Conservation (phyloP, 495 filamentous ascomycete species). For the Aspergillus hancockii region DNA sequence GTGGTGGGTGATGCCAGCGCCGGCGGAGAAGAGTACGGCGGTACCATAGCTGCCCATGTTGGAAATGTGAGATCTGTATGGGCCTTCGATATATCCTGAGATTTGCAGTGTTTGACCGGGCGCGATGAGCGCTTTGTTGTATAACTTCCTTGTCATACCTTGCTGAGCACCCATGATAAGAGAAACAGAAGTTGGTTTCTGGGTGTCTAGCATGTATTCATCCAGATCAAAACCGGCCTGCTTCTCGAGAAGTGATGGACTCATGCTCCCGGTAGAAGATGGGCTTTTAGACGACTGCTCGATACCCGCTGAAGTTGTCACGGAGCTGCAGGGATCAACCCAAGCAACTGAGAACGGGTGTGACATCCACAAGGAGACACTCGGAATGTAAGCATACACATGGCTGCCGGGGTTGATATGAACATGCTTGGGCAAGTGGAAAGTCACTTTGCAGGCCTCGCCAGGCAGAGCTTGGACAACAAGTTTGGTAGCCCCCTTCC, state of each 20-base stretch:
- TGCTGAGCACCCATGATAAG: conserved; percentile 77
- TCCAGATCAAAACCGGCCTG: conserved; percentile 38
- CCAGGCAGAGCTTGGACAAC: conserved; percentile 54
- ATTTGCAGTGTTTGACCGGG: conserved; percentile 61
- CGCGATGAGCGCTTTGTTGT: conserved; percentile 61
- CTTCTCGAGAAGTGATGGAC: conserved; percentile 37
- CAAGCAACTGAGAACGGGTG: conserved; percentile 62
- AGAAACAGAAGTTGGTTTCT: conserved; percentile 61
- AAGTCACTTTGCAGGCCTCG: conserved; percentile 61
- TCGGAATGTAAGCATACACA: conserved; percentile 79
- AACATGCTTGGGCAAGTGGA: conserved; percentile 76
- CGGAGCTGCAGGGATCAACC: conserved; percentile 40
- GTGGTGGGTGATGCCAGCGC: conserved; percentile 87
- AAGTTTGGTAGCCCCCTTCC: conserved; percentile 40
- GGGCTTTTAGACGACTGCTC: conserved; percentile 5
- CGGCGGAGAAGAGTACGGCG: conserved; percentile 81
- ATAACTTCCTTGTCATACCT: conserved; percentile 79
- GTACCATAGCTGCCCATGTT: conserved; percentile 79
- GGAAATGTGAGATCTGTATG: conserved; percentile 71
- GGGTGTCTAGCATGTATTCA: conserved; percentile 20
- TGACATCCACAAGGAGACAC: conserved; percentile 69
- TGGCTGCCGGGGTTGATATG: conserved; percentile 74
- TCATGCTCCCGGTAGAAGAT: conserved; percentile 17
- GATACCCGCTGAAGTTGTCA: conserved; percentile 10
- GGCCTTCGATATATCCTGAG: conserved; percentile 74